These are phyloP conservation scores for Debaryomycetaceae sp. DNA, from an alignment of 1,139 yeast genomes.

Conservation along the genomic window DNA sequence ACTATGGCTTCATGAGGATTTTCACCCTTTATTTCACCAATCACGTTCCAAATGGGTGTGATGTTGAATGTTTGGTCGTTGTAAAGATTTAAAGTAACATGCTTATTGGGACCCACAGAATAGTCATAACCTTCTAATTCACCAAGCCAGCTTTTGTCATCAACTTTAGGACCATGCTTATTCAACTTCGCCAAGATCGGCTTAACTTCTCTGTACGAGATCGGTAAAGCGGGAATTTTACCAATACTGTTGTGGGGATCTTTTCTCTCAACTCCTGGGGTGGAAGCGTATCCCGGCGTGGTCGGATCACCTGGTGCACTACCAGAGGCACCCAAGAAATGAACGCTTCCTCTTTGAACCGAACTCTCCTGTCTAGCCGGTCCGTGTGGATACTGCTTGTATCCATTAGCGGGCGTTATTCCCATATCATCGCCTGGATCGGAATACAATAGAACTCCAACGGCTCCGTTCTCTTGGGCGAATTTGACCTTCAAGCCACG, in stretches of 20 bases:
- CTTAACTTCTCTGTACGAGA: constrained; percentile 43
- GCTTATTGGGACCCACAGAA: constrained; percentile 46
- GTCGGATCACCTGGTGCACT: constrained; percentile 84
- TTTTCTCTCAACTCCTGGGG: constrained; percentile 44
- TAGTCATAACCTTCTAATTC: constrained; percentile 42
- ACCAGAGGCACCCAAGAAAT: constrained; percentile 61
- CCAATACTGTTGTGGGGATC: constrained; percentile 43
- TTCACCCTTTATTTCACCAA: constrained; percentile 44
- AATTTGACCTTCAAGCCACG: constrained; percentile 47
- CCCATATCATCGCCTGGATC: constrained; percentile 47
- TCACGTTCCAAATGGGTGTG: constrained; percentile 43
- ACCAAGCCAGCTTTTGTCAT: constrained; percentile 35
- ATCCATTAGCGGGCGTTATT: constrained; percentile 42
- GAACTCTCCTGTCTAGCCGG: constrained; percentile 49
- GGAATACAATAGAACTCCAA: constrained; percentile 40
- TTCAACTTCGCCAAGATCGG: constrained; percentile 43
- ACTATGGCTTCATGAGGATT: constrained; percentile 38
- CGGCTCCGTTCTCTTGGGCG: constrained; percentile 47
- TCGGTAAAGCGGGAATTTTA: constrained; percentile 46
- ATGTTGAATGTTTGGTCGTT: constrained; percentile 40
- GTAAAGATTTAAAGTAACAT: constrained; percentile 39
- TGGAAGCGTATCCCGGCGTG: constrained; percentile 78
- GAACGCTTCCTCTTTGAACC: constrained; percentile 82
- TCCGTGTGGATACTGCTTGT: constrained; percentile 42
- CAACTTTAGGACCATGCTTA: constrained; percentile 34